Percentiles rank a stretch among this genome's conserved stretches.
phyloP scores from a whole-genome alignment of 305 asterid species.

The Caryopteris hybrid region DNA sequence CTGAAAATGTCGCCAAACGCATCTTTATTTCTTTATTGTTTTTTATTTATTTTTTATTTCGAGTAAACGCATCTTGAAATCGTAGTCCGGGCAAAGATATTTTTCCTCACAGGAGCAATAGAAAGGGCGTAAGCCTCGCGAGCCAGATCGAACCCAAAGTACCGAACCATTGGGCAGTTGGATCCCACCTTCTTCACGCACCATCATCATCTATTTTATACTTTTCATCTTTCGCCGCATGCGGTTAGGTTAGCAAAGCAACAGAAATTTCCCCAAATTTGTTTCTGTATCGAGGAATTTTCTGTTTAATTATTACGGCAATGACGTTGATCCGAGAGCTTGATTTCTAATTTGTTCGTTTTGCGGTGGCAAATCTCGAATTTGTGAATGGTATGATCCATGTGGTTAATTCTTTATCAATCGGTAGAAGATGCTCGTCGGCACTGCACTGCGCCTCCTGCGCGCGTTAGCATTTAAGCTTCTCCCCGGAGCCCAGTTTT shows the following conservation, averaged over 20 bases:
- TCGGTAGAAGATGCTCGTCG: conserved; percentile 37
- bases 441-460: conserved; percentile 20
- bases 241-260: conserved; percentile 11
- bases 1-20: no score
- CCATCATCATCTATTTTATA: neutral
- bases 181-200: neutral
- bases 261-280: neutral
- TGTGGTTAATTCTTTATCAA: conserved; percentile 28
- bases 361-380: conserved; percentile 8
- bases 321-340: conserved; percentile 4
- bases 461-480: conserved; percentile 15
- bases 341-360: neutral
- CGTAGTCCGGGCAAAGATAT: neutral
- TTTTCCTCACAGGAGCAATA: neutral
- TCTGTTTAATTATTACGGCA: neutral
- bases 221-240: conserved; percentile 20
- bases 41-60: no score
- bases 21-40: no score
- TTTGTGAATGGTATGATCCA: conserved; percentile 24
- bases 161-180: conserved; percentile 8
- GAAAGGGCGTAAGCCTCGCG: conserved; percentile 10
- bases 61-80: neutral
- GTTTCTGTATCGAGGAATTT: neutral
- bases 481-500: conserved; percentile 15
- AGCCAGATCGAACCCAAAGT: conserved; percentile 17